Base-by-base conservation (phyloP, 1,139 yeast genomes). In the Saccharomyces hybrid region DNA sequence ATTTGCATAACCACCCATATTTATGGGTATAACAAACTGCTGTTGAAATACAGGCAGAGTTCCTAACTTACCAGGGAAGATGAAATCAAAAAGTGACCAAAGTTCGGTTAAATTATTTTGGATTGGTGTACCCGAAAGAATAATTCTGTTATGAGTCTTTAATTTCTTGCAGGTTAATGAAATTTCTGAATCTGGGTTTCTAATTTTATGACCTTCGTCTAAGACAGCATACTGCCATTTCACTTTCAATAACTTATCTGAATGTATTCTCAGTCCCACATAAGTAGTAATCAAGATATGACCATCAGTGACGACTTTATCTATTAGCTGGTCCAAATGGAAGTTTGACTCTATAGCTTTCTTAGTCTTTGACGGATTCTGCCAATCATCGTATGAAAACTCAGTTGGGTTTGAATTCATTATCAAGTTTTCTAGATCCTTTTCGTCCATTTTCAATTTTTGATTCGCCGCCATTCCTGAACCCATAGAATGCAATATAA, bases 1-100 rank as follows among this genome's bases (percentile, higher is more conserved):
- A 73, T 93, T 93, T 2, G 99, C 96, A 71, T 95, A 93, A 0
- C 99, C 99, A n/a, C 99, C 99, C 71, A 88, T 80, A 65, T 90
- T 91, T 47, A 93, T 95, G 0, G 99, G 99, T 2, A 85, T 77
- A 1, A 96, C 86, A 69, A 93, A 93, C 67, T 93, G 96, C 55
- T 81, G 86, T 68, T 91, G 96, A 65, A 93, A 93, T 0, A 95
- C 93, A 0, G 99, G 99, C 21, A 93, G 73, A 0, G 99, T 95
- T 0, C 99, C 99, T 32, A 93, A 72, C 56, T 96, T 75, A 0
- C 99, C 99, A 0, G 99, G 99, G 64, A 86, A 91, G 3, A 91
- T 87, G 72, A 93, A 93, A 66, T 93, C 99, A 74, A 93, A 93
- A 52, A 93, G 73, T 52, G 96, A 87, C 99, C 99, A 93, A 19